These are phyloP conservation scores for Ceratorhiza oryzae-sativae DNA, from an alignment of 1,284 basidiomycete species.

Conservation along the genomic window DNA sequence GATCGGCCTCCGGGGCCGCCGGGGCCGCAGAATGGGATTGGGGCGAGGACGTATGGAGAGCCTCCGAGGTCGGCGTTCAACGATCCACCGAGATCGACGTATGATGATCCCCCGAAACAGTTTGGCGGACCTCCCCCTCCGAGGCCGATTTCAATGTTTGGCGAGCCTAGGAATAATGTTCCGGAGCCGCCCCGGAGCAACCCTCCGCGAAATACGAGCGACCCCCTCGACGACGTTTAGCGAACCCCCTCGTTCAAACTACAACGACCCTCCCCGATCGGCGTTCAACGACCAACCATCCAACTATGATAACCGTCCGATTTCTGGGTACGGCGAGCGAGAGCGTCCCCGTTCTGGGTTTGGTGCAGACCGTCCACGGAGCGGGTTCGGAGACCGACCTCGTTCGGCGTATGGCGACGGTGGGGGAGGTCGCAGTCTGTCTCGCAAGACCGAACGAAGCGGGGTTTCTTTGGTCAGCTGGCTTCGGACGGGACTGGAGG, in stretches of 20 bases:
- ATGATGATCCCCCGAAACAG: neutral
- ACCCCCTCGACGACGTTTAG: constrained; percentile 1
- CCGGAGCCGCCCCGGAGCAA: neutral
- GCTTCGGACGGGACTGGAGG: constrained; percentile 7
- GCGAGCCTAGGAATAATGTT: neutral
- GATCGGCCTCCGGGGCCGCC: constrained; percentile 2
- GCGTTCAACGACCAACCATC: neutral
- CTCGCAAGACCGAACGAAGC: constrained; percentile 4
- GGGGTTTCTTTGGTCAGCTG: constrained; percentile 26
- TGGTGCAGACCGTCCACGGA: neutral
- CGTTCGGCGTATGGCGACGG: constrained; percentile 23
- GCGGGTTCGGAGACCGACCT: constrained; percentile 20
- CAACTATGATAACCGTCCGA: constrained; percentile 6
- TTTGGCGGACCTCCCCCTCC: neutral
- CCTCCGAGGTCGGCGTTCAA: neutral
- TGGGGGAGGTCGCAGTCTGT: neutral
- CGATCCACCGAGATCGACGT: neutral
- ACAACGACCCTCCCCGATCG: neutral
- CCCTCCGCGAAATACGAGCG: neutral
- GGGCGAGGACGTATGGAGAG: constrained; percentile 24
- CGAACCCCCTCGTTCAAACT: neutral
- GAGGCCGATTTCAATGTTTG: neutral
- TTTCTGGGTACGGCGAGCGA: neutral
- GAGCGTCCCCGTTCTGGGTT: neutral
- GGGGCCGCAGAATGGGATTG: neutral